Evolutionary conservation across 257 asterid genomes (phyloP).

Genomic region (Ophiorrhiza pumila): DNA sequence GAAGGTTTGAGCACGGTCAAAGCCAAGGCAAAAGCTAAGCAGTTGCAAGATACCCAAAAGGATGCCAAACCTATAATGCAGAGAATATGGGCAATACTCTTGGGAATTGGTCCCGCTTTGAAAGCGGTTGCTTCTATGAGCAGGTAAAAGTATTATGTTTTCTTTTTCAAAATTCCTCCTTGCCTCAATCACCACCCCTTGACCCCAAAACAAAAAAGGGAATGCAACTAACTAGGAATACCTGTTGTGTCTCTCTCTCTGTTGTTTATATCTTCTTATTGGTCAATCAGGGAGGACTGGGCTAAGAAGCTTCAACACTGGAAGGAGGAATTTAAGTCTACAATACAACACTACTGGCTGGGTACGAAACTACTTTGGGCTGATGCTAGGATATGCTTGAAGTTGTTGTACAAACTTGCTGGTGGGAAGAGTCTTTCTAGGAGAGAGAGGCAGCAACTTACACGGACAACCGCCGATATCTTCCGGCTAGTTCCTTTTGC

Average conservation of each 20-base stretch:
- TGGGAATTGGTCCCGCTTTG: constrained; percentile 97
- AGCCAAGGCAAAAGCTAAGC: constrained; percentile 89
- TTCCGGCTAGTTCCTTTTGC: constrained; percentile 96
- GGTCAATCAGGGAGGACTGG: constrained; percentile 72
- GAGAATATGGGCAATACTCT: constrained; percentile 68
- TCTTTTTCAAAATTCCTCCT: neutral
- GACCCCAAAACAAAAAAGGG: neutral
- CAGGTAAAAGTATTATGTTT: constrained; percentile 48
- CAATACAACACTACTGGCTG: constrained; percentile 84
- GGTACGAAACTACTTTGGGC: constrained; percentile 90
- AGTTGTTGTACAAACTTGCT: constrained; percentile 73
- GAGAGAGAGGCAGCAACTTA: constrained; percentile 92
- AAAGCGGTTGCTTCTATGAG: constrained; percentile 89
- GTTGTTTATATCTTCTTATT: constrained; percentile 19
- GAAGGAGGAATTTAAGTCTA: constrained; percentile 78
- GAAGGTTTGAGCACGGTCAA: constrained; percentile 84
- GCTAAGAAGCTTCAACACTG: constrained; percentile 69
- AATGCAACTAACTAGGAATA: neutral
- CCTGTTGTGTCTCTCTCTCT: neutral
- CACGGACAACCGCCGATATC: constrained; percentile 92
- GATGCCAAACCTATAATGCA: constrained; percentile 48
- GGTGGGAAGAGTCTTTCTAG: constrained; percentile 84
- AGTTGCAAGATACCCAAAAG: constrained; percentile 75
- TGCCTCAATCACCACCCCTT: neutral
- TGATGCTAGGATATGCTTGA: constrained; percentile 82